These are phyloP conservation scores for Periconia sp. DNA, from an alignment of 2,329 filamentous ascomycete species.

Conservation along the genomic window DNA sequence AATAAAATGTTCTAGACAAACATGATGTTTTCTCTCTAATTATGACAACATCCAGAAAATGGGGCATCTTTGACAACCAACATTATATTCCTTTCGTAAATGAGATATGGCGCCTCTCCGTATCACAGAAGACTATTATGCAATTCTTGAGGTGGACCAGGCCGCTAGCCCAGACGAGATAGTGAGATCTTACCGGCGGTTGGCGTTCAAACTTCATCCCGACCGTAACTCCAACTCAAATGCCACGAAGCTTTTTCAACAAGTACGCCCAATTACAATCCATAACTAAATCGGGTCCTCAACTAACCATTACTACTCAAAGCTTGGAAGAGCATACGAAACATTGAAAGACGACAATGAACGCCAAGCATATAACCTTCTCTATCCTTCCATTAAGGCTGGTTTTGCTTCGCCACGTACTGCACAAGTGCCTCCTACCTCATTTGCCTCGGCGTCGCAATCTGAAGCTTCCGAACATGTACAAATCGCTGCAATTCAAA, in stretches of 20 bases:
- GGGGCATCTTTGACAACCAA: no score
- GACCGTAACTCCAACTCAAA: slow-evolving; percentile 33
- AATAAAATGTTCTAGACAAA: no score
- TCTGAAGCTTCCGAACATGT: slow-evolving; percentile 15
- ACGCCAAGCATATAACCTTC: slow-evolving; percentile 36
- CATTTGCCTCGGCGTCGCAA: slow-evolving; percentile 8
- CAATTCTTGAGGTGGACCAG: neutral
- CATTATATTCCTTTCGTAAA: no score
- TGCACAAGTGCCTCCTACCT: neutral
- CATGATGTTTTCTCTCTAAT: no score
- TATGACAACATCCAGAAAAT: no score
- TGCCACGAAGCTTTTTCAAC: slow-evolving; percentile 40
- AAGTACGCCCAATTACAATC: slow-evolving; percentile 22
- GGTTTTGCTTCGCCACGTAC: slow-evolving; percentile 3
- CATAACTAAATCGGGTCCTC: slow-evolving; percentile 19
- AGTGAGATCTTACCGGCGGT: slow-evolving; percentile 33
- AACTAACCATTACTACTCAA: slow-evolving; percentile 10
- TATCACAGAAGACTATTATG: neutral
- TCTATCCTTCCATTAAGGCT: slow-evolving; percentile 30
- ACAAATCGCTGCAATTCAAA: slow-evolving; percentile 28
- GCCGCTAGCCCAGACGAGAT: slow-evolving; percentile 18
- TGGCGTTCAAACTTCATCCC: slow-evolving; percentile 42
- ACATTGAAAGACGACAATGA: slow-evolving; percentile 36
- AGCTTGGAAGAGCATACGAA: slow-evolving; percentile 41
- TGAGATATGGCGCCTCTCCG: neutral